These are phyloP conservation scores for Capronia americana DNA, from an alignment of 2,329 filamentous ascomycete species.

Conservation along the genomic window DNA sequence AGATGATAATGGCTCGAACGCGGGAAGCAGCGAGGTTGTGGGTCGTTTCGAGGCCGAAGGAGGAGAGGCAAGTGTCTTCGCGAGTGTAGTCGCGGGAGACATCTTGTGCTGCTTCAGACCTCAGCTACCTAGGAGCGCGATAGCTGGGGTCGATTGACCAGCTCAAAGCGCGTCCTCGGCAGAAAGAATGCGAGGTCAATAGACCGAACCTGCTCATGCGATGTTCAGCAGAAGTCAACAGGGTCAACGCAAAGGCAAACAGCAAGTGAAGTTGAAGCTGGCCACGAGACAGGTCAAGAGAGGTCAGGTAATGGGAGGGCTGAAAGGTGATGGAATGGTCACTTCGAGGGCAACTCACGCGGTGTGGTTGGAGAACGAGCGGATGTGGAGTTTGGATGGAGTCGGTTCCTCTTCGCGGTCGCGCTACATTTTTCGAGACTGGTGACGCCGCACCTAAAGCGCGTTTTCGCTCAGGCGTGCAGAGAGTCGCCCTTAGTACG, in stretches of 20 bases:
- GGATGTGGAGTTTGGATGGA: constrained; percentile 7
- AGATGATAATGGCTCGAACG: constrained; percentile 57
- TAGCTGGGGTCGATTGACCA: constrained; percentile 36
- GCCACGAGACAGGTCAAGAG: constrained; percentile 30
- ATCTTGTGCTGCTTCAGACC: constrained; percentile 22
- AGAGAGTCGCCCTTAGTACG: constrained; percentile 4
- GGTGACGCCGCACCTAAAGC: constrained; percentile 11
- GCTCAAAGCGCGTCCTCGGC: constrained; percentile 43
- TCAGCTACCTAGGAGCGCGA: constrained; percentile 28
- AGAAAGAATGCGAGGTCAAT: constrained; percentile 44
- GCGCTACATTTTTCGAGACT: constrained; percentile 21
- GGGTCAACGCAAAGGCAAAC: neutral
- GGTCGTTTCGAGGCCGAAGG: constrained; percentile 54
- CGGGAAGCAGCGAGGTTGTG: constrained; percentile 53
- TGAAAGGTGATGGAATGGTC: constrained; percentile 13
- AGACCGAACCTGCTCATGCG: constrained; percentile 22
- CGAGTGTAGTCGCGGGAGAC: constrained; percentile 32
- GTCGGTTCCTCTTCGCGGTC: neutral
- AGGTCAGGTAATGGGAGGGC: constrained; percentile 12
- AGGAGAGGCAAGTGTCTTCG: constrained; percentile 37
- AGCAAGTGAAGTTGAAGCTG: constrained; percentile 23
- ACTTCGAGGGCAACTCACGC: constrained; percentile 19
- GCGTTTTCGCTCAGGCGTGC: constrained; percentile 4
- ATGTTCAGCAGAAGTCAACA: constrained; percentile 15
- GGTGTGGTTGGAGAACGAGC: constrained; percentile 16